A percentile compares a stretch with the other conserved stretches of the same genome.
phyloP scores from a whole-genome alignment of 345 rosid species.

The Citropsis articulata region DNA sequence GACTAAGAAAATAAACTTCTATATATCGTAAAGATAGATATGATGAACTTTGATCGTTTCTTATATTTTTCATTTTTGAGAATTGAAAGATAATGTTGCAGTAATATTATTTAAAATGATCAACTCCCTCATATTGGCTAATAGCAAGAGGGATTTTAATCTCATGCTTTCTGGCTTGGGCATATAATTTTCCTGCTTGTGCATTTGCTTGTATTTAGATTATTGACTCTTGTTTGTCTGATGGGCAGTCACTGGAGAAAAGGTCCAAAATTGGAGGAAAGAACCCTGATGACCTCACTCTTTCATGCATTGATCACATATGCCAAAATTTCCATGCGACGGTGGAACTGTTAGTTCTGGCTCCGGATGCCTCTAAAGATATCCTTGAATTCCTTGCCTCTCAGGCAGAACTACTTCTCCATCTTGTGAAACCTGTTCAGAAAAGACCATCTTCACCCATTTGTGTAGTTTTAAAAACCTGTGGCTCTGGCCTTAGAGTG shows the following conservation, averaged over 20 bases:
- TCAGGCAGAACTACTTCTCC: conserved; percentile 66
- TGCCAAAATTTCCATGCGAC: conserved; percentile 39
- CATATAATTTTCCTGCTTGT: not conserved
- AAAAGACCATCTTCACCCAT: conserved; percentile 40
- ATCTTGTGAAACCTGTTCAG: conserved; percentile 46
- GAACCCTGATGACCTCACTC: conserved; percentile 46
- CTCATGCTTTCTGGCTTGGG: not conserved
- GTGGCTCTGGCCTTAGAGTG: conserved; percentile 59
- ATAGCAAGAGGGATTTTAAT: not conserved
- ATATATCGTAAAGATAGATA: not conserved
- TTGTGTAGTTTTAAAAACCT: conserved; percentile 53
- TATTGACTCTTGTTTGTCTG: conserved; percentile 15
- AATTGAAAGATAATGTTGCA: not conserved
- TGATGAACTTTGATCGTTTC: not conserved
- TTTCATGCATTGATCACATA: conserved; percentile 50
- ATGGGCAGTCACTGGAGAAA: conserved; percentile 44
- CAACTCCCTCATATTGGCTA: not conserved
- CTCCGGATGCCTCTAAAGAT: conserved; percentile 47
- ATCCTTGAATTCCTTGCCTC: conserved; percentile 59
- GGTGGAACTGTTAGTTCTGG: conserved; percentile 44
- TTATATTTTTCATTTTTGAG: not conserved
- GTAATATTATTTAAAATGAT: not conserved
- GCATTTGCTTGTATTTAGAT: conserved; percentile 1
- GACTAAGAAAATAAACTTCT: not conserved
- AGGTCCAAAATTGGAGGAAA: conserved; percentile 30